Evolutionary conservation across 2,329 filamentous ascomycete species (phyloP).

Genomic region (Paraphaeosphaeria minitans): DNA sequence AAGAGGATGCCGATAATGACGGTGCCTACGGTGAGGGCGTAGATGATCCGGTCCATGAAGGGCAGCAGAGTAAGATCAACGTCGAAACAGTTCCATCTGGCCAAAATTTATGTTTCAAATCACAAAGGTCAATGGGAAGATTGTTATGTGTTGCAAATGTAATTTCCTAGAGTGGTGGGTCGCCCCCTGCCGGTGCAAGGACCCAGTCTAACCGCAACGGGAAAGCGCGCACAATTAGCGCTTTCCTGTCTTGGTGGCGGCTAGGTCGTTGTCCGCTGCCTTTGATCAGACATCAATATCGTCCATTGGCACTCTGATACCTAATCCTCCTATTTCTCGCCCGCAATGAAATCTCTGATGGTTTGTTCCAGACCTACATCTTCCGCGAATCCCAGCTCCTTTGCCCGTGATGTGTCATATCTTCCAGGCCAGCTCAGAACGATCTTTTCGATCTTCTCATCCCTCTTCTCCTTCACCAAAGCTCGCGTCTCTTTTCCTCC

Average conservation of each 20-base stretch:
- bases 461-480: conserved; percentile 59
- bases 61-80: neutral
- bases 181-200: neutral
- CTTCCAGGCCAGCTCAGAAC: conserved; percentile 62
- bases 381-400: conserved; percentile 56
- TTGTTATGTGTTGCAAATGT: neutral
- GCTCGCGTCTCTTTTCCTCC: conserved; percentile 58
- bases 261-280: neutral
- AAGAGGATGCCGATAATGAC: conserved; percentile 9
- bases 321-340: conserved; percentile 23
- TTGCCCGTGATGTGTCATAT: conserved; percentile 62
- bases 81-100: neutral
- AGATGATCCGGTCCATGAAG: conserved; percentile 22
- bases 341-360: conserved; percentile 51
- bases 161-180: neutral
- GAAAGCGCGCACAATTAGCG: neutral
- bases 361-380: conserved; percentile 57
- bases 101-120: neutral
- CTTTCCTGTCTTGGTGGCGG: neutral
- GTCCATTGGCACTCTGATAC: neutral
- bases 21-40: conserved; percentile 20
- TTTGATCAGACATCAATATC: neutral
- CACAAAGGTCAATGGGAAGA: neutral
- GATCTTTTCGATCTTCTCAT: conserved; percentile 57
- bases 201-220: neutral